Evolutionary conservation across 2,329 filamentous ascomycete genomes (phyloP), one percentile per base, ranked within the genome.

Genomic region (Nigrograna mackinnonii): DNA sequence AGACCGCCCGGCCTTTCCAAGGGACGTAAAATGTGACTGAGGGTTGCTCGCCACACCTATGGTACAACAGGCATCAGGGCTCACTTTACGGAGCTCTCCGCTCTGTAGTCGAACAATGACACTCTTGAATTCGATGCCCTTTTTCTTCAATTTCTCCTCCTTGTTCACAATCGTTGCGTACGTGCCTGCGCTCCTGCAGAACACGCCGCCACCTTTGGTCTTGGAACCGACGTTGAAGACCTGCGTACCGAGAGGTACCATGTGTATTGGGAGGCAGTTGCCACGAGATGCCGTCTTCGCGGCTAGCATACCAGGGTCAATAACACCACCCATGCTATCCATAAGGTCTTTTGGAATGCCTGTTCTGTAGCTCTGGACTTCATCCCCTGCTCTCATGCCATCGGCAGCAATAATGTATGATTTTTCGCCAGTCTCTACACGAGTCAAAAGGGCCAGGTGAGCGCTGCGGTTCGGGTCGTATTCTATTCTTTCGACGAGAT

Each of bases 361-460:
- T 6, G 85, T 75, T 54, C 91, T 84, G 72, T 94, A 99, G 71
- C 91, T 96, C 74, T 97, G 87, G 13, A 99, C 85, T 18, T 88
- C 79, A 67, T 99, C 94, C 28, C 95, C 95, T 4, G 88, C 89
- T 49, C 92, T 80, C 83, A 96, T 86, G 9, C 94, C 94, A 57
- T 99, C 94, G 1, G 94, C 83, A n/a, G 94, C 94, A 45, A 99
- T 78, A 52, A 99, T 95, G 69, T 99, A 99, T 53, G 85, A 89
- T 72, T 94, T 85, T 54, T 79, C 80, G 11, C 84, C 81, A 0
- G 87, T 92, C 35, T 83, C 79, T 52, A 90, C 76, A 58, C 87
- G 84, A 37, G 84, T 91, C 35, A 96, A 63, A 42, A 99, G 79
- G 5, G 94, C 94, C 69, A 99, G 91, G 66, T 99, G 94, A 12